Percentiles rank a stretch among this genome's conserved stretches.
Evolutionary conservation across 2,329 filamentous ascomycete species (phyloP).

Genomic region (Calonectria pauciramosa): DNA sequence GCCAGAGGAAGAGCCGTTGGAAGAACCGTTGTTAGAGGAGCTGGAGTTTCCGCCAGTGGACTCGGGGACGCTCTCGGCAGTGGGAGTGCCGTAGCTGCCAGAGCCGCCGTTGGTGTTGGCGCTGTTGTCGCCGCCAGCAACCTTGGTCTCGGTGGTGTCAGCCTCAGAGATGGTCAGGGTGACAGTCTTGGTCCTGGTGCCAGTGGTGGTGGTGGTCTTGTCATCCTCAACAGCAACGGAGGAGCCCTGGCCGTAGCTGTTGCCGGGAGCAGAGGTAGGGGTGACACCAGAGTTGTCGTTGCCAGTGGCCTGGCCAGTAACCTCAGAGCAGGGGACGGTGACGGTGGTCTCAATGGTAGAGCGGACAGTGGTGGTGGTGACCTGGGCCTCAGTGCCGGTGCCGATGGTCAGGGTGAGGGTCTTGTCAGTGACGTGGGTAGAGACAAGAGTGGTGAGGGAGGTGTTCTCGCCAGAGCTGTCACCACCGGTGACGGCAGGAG

Average conservation of each 20-base stretch:
- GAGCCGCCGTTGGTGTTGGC: background rate
- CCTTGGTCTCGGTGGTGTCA: conserved; percentile 36
- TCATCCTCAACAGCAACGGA: conserved; percentile 19
- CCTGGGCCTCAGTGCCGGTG: conserved; percentile 45
- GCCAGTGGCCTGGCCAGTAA: conserved; percentile 2
- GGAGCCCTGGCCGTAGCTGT: conserved; percentile 36
- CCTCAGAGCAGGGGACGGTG: conserved; percentile 44
- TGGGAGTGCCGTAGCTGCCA: conserved; percentile 34
- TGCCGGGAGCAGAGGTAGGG: conserved; percentile 22
- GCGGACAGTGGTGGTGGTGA: conserved; percentile 60
- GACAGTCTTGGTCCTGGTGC: conserved; percentile 53
- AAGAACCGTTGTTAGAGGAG: background rate
- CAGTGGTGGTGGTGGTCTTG: conserved; percentile 55
- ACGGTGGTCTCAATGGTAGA: conserved; percentile 57
- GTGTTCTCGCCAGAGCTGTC: conserved; percentile 31
- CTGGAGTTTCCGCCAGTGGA: conserved; percentile 33
- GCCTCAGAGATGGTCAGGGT: conserved; percentile 51
- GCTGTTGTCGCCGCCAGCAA: conserved; percentile 35
- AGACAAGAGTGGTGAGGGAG: conserved; percentile 43
- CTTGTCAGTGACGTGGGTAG: conserved; percentile 49
- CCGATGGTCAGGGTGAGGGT: conserved; percentile 53
- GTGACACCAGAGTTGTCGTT: background rate
- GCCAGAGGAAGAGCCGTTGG: conserved; percentile 17
- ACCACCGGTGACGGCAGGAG: conserved; percentile 18
- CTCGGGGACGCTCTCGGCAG: conserved; percentile 24